A percentile compares a stretch with the other conserved stretches of the same genome.
These are phyloP conservation scores for Cytospora piceicola DNA, from an alignment of 2,329 filamentous ascomycete genomes.

Conservation along the genomic window DNA sequence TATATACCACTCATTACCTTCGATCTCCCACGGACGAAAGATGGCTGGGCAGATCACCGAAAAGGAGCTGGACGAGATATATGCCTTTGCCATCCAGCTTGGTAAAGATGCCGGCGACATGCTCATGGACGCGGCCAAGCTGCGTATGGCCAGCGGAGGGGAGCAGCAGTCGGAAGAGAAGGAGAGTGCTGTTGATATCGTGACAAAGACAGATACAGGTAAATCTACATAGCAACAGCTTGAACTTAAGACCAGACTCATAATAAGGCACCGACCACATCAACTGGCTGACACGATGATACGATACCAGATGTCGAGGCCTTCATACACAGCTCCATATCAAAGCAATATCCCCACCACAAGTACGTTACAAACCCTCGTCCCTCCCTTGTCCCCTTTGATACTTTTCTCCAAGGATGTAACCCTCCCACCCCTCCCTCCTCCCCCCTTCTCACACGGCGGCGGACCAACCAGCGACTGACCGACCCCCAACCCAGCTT, in stretches of 20 bases:
- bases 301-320: conserved; percentile 65
- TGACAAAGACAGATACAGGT: conserved; percentile 78
- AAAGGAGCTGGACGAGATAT: conserved; percentile 65
- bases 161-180: conserved; percentile 61
- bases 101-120: conserved; percentile 71
- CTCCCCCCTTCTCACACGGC: too few relatives aligned
- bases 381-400: neutral
- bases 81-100: conserved; percentile 71
- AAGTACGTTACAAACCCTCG: conserved; percentile 52
- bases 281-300: conserved; percentile 3
- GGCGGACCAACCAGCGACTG: neutral
- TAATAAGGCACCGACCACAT: neutral
- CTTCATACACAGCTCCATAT: conserved; percentile 67
- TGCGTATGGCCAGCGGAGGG: conserved; percentile 47
- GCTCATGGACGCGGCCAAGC: conserved; percentile 65
- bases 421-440: neutral
- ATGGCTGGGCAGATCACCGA: conserved; percentile 32
- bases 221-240: conserved; percentile 17
- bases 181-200: conserved; percentile 75
- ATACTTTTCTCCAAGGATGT: neutral
- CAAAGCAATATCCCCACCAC: conserved; percentile 65
- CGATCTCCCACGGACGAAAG: neutral
- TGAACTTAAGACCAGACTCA: neutral
- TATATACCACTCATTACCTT: too few relatives aligned
- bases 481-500: conserved; percentile 60